These are phyloP conservation scores for Aspergillus awamori DNA, from an alignment of 2,329 filamentous ascomycete species.

Conservation along the genomic window DNA sequence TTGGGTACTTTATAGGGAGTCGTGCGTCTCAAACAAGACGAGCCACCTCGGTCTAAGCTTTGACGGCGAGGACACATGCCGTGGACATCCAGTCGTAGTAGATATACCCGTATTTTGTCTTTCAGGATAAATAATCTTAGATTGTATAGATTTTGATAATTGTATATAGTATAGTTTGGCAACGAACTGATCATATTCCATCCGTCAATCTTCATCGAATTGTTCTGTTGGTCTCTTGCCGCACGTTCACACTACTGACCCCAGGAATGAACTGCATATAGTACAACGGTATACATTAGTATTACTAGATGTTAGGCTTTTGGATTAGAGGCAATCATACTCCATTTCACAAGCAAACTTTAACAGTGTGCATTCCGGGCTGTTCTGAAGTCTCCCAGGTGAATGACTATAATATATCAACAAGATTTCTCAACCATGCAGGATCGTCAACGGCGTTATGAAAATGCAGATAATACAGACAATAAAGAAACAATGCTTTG, in stretches of 20 bases:
- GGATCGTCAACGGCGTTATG: too few relatives aligned
- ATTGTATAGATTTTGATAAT: background rate
- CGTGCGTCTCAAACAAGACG: conserved; percentile 50
- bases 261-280: too few relatives aligned
- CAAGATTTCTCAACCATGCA: too few relatives aligned
- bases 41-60: conserved; percentile 36
- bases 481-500: conserved; percentile 15
- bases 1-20: conserved; percentile 40
- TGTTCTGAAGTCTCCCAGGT: background rate
- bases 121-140: background rate
- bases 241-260: too few relatives aligned
- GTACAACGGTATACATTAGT: too few relatives aligned
- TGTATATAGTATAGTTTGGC: background rate
- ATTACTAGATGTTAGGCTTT: too few relatives aligned
- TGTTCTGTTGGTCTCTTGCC: too few relatives aligned
- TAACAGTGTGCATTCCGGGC: background rate
- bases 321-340: too few relatives aligned
- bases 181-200: background rate
- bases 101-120: background rate
- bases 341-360: too few relatives aligned
- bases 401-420: background rate
- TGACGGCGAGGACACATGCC: conserved; percentile 15
- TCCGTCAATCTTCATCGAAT: too few relatives aligned
- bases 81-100: conserved; percentile 15
- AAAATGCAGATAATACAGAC: conserved; percentile 6